Evolutionary conservation across 768 basidiomycete genomes (phyloP).

Genomic region (Kwoniella newhampshirensis): DNA sequence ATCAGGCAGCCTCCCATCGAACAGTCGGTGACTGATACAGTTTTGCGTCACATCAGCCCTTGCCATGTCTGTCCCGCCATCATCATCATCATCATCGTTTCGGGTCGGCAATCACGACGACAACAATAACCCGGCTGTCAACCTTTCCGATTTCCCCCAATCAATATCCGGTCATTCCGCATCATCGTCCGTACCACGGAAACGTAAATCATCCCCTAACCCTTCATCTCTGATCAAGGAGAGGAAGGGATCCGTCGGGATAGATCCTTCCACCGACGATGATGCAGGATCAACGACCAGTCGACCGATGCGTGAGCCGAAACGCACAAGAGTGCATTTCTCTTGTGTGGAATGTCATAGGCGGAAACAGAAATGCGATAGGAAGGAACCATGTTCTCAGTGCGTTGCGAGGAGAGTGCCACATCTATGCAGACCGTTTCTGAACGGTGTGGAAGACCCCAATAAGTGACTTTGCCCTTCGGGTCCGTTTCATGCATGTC

Average conservation of each 20-base stretch:
- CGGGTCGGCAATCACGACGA: neutral
- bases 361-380: slow-evolving; percentile 51
- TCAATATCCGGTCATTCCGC: neutral
- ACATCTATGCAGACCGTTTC: slow-evolving; percentile 53
- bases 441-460: slow-evolving; percentile 53
- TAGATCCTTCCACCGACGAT: slow-evolving; percentile 38
- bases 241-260: slow-evolving; percentile 20
- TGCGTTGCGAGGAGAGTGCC: slow-evolving; percentile 53
- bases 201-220: slow-evolving; percentile 28
- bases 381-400: slow-evolving; percentile 51
- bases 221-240: slow-evolving; percentile 16
- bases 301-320: slow-evolving; percentile 23
- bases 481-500: neutral
- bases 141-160: neutral
- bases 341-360: slow-evolving; percentile 49
- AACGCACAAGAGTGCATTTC: slow-evolving; percentile 51
- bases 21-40: too few species aligned
- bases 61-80: too few species aligned
- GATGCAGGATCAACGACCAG: slow-evolving; percentile 30
- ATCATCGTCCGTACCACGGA: slow-evolving; percentile 20
- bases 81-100: neutral
- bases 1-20: too few species aligned
- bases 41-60: too few species aligned
- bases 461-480: slow-evolving; percentile 27
- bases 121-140: slow-evolving; percentile 3